phyloP scores from a whole-genome alignment of 2,329 filamentous ascomycete genomes.

The Penicillium sp. region DNA sequence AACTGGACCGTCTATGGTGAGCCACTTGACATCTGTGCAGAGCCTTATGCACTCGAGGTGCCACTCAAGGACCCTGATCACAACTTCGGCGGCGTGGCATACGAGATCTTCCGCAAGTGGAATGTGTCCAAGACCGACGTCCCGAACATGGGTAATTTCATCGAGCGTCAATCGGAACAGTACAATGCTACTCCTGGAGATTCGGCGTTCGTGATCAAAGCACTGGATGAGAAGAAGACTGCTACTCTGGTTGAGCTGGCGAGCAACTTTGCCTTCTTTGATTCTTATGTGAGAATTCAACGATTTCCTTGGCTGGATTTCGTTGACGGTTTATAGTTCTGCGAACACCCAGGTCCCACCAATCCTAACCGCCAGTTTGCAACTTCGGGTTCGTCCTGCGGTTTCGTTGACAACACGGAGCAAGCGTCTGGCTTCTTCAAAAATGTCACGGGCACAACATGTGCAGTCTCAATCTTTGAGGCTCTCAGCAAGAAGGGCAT shows the following conservation, averaged over 20 bases:
- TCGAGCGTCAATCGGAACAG: constrained; percentile 41
- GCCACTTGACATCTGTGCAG: constrained; percentile 38
- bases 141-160: constrained; percentile 42
- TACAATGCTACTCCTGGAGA: constrained; percentile 40
- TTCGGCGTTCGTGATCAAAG: constrained; percentile 41
- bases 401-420: constrained; percentile 34
- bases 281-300: constrained; percentile 33
- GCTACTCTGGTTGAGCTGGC: constrained; percentile 37
- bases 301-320: background rate
- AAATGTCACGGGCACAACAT: constrained; percentile 38
- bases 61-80: constrained; percentile 40
- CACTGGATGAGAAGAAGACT: constrained; percentile 39
- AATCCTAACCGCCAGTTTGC: constrained; percentile 45
- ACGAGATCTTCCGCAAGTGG: constrained; percentile 44
- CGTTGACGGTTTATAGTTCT: constrained; percentile 25
- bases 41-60: constrained; percentile 39
- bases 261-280: constrained; percentile 42
- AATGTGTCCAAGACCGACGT: constrained; percentile 36
- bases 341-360: constrained; percentile 44
- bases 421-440: constrained; percentile 36
- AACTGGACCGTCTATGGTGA: constrained; percentile 43
- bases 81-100: constrained; percentile 33
- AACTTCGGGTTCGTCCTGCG: constrained; percentile 39
- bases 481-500: constrained; percentile 38
- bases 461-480: constrained; percentile 42